These are phyloP conservation scores for Magnolia kwangsiensis DNA, from an alignment of 164 flowering plant species.

Conservation along the genomic window DNA sequence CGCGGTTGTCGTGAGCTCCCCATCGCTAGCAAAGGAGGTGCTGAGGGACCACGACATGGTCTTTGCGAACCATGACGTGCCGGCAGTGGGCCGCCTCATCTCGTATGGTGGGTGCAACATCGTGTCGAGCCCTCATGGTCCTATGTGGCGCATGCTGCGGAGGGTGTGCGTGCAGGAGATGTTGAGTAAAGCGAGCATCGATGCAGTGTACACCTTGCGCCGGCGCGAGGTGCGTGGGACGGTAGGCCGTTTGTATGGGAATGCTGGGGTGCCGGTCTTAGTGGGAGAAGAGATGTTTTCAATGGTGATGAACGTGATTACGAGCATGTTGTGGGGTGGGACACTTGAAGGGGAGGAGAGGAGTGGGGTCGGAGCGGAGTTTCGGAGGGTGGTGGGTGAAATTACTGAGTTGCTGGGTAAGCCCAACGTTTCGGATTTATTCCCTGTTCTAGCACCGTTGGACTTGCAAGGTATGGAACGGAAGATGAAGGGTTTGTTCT, in stretches of 20 bases:
- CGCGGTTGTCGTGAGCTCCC: constrained; percentile 5
- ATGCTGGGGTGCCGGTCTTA: constrained; percentile 9
- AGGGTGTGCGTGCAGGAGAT: constrained; percentile 13
- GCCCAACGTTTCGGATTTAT: constrained; percentile 29
- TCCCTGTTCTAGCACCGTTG: constrained; percentile 23
- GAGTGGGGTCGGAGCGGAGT: constrained; percentile 4
- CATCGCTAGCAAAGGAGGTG: constrained; percentile 8
- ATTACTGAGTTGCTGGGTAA: constrained; percentile 2
- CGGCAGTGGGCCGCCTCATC: not conserved
- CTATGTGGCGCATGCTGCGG: constrained; percentile 10
- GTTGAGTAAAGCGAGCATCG: constrained; percentile 9
- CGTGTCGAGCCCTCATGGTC: constrained; percentile 7
- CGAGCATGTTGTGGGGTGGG: constrained; percentile 17
- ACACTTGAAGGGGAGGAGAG: constrained; percentile 12
- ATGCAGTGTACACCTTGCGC: constrained; percentile 1
- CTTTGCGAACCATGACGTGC: constrained; percentile 19
- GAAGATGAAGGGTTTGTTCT: not conserved
- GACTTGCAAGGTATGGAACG: constrained; percentile 31
- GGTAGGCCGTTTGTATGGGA: not conserved
- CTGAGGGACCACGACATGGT: constrained; percentile 7
- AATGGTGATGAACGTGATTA: constrained; percentile 8
- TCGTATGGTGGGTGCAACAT: constrained; percentile 8
- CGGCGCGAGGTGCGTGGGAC: constrained; percentile 2
- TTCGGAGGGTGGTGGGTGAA: constrained; percentile 4
- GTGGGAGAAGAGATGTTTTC: constrained; percentile 12